Percentiles rank a stretch among this genome's conserved stretches.
Conservation (phyloP, 106 monocot genomes). For the Agapanthus africanus region DNA sequence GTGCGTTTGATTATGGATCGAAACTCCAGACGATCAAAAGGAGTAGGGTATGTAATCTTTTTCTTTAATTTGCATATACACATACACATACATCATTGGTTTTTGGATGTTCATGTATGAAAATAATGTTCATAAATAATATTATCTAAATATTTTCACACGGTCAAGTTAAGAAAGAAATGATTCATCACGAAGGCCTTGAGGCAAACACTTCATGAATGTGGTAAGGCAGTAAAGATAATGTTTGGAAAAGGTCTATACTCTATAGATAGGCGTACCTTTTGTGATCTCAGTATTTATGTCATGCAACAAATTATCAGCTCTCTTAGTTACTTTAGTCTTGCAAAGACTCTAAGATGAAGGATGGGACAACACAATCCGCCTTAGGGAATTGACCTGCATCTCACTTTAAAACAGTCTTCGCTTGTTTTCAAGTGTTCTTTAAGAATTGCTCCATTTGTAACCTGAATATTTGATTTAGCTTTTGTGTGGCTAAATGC, state of each 20-base stretch:
- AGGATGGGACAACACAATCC: not conserved
- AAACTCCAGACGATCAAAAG: constrained; percentile 74
- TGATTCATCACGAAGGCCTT: not conserved
- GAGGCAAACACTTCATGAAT: not conserved
- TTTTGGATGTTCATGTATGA: not conserved
- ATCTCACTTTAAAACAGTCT: not conserved
- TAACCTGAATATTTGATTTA: not conserved
- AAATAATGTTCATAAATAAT: not conserved
- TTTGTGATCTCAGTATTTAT: no score
- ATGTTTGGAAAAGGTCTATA: not conserved
- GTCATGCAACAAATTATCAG: no score
- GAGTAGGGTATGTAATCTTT: constrained; percentile 65
- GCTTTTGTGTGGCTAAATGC: not conserved
- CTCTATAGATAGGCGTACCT: not conserved
- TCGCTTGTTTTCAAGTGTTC: not conserved
- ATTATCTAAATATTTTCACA: not conserved
- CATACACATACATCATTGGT: not conserved
- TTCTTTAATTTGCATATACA: not conserved
- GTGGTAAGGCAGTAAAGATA: not conserved
- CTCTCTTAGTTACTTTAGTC: no score
- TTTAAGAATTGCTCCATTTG: no score
- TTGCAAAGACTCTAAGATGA: not conserved
- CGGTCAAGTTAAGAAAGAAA: not conserved
- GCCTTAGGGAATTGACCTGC: not conserved
- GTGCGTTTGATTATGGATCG: constrained; percentile 89